Base-by-base conservation (phyloP, 768 basidiomycete species). In the Leccinellum luteum region DNA sequence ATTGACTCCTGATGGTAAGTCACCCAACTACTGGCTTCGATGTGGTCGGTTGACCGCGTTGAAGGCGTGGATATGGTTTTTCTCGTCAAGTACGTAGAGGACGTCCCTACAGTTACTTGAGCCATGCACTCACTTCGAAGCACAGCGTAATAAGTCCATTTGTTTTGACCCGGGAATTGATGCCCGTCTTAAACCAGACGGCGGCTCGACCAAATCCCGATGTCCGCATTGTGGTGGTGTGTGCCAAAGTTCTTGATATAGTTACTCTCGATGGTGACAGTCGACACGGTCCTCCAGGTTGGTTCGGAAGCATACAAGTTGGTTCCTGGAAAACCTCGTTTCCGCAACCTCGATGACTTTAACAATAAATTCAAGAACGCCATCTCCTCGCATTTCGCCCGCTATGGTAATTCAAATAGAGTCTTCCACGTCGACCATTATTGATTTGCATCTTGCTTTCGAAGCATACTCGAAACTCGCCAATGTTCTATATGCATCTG, bases 201-300 rank as follows among this genome's bases (percentile, higher is more conserved):
- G 79, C 83, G 0, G 60, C 73, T 17, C 68, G 77, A 48, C 69
- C 76, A 0, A 71, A 71, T 23, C 76, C 83, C 0, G 87, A 88
- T 57, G 85, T 86, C 48, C 80, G 86, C 17, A 75, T 89, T 14
- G 75, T 87, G 10, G 78, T 81, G 54, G 85, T 86, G 57, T 43
- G 80, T 59, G 28, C 1, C 35, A n/a, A 38, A 38, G 17, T 38
- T n/a, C 17, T 38, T 17, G 9, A 3, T 17, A 9, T n/a, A 6
- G 28, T 5, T 3, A 30, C 14, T 13, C 53, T 6, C 8, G 38
- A 47, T 2, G 10, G 5, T 48, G 31, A 31, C 6, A 28, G 6
- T 28, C 4, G 25, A 25, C 4, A n/a, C 1, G 0, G 17, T 13
- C 25, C 31, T 35, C 10, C 28, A 80, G 77, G 59, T 79, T 10